These are phyloP conservation scores for Oehlia diaphana DNA, from an alignment of 192 early-diverging fungal genomes.

Conservation along the genomic window DNA sequence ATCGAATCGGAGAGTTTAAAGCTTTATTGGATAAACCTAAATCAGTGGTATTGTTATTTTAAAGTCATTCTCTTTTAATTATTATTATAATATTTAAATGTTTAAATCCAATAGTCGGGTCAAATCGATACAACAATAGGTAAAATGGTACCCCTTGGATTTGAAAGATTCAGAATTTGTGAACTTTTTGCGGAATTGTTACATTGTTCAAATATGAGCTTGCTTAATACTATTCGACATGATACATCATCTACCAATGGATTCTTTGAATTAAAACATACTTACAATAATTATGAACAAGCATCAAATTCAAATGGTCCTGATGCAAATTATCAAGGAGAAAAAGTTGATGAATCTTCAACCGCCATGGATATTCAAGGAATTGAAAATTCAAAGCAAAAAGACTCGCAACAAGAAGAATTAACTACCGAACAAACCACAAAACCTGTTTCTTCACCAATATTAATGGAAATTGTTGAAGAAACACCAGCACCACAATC, in stretches of 20 bases:
- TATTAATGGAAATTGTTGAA: constrained; percentile 17
- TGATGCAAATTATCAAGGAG: neutral
- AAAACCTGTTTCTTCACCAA: neutral
- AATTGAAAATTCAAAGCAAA: constrained; percentile 1
- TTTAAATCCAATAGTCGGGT: constrained; percentile 35
- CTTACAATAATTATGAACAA: constrained; percentile 18
- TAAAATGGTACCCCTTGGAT: constrained; percentile 82
- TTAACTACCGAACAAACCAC: neutral
- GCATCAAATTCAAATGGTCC: neutral
- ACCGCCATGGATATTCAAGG: neutral
- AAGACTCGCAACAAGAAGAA: neutral
- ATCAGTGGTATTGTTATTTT: constrained; percentile 55
- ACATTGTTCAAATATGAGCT: constrained; percentile 88
- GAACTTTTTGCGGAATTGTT: constrained; percentile 98
- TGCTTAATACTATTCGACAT: constrained; percentile 55
- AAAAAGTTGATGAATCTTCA: constrained; percentile 9
- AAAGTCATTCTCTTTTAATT: neutral
- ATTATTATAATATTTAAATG: neutral
- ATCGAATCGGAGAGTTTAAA: constrained; percentile 76
- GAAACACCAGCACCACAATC: constrained; percentile 6
- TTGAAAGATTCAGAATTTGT: constrained; percentile 93
- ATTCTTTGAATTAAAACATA: constrained; percentile 32
- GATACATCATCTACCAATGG: constrained; percentile 40
- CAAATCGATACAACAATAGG: constrained; percentile 79
- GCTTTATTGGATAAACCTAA: constrained; percentile 72